These are phyloP conservation scores for Dinochytrium kinnereticum DNA, from an alignment of 371 early-diverging fungal genomes.

Conservation along the genomic window DNA sequence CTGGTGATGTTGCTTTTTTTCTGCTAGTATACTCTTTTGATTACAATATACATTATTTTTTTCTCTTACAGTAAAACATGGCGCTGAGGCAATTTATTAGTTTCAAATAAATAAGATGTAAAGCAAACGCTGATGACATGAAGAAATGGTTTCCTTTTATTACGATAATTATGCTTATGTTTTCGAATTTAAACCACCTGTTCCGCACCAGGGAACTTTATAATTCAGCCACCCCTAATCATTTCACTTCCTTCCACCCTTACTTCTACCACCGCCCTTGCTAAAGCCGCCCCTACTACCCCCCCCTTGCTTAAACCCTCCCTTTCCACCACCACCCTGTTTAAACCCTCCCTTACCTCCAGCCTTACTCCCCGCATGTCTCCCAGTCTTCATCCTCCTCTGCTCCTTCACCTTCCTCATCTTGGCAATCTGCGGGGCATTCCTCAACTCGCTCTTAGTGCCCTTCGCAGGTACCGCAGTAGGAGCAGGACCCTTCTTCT, in stretches of 20 bases:
- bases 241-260: background rate
- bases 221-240: no score
- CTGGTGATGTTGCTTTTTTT: no score
- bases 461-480: slow-evolving; percentile 39
- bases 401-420: slow-evolving; percentile 78
- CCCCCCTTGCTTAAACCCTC: background rate
- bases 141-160: no score
- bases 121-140: no score
- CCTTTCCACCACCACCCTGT: background rate
- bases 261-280: background rate
- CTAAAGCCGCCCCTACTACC: background rate
- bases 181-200: no score
- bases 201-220: no score
- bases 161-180: no score
- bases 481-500: slow-evolving; percentile 28
- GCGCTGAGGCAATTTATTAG: no score
- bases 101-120: no score
- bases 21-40: no score
- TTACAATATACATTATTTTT: no score
- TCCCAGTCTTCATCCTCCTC: slow-evolving; percentile 64
- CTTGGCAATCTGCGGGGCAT: slow-evolving; percentile 83
- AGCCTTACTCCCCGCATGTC: slow-evolving; percentile 35
- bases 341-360: slow-evolving; percentile 3
- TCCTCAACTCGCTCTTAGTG: slow-evolving; percentile 80
- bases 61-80: no score